phyloP scores from a whole-genome alignment of 192 early-diverging fungal genomes.

The Linderina pennispora region DNA sequence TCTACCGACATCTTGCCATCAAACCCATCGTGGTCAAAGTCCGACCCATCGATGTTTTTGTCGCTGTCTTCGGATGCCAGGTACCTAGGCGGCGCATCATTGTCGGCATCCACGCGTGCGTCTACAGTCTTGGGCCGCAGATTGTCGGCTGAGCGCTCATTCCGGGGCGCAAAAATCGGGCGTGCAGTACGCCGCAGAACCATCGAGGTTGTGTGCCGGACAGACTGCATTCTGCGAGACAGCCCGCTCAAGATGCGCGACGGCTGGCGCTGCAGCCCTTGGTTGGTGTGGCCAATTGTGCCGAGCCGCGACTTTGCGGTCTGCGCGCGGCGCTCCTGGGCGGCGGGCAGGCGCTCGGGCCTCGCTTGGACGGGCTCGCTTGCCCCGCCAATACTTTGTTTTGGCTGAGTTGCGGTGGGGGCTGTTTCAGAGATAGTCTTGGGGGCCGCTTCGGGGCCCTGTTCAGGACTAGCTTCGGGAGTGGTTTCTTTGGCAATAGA shows the following conservation, averaged over 20 bases:
- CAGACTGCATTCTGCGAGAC: slow-evolving; percentile 38
- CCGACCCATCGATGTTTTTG: background rate
- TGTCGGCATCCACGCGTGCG: no score
- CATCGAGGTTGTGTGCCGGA: slow-evolving; percentile 43
- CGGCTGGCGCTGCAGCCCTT: background rate
- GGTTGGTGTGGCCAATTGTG: background rate
- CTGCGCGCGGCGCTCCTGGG: no score
- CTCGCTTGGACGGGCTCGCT: no score
- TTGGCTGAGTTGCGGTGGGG: no score
- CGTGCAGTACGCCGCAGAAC: slow-evolving; percentile 36
- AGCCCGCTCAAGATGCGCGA: slow-evolving; percentile 35
- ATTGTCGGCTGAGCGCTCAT: background rate
- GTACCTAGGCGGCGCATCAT: background rate
- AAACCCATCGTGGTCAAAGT: background rate
- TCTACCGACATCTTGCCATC: background rate
- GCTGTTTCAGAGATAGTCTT: no score
- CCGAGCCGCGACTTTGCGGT: no score
- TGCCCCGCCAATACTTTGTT: no score
- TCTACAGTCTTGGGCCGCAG: no score
- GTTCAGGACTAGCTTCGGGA: no score
- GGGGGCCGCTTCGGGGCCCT: no score
- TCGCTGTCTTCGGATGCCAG: background rate
- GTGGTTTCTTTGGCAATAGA: no score
- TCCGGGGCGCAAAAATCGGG: slow-evolving; percentile 16
- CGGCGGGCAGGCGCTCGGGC: no score